Conservation (phyloP, 2,329 filamentous ascomycete species). For the Apiospora saccharicola region DNA sequence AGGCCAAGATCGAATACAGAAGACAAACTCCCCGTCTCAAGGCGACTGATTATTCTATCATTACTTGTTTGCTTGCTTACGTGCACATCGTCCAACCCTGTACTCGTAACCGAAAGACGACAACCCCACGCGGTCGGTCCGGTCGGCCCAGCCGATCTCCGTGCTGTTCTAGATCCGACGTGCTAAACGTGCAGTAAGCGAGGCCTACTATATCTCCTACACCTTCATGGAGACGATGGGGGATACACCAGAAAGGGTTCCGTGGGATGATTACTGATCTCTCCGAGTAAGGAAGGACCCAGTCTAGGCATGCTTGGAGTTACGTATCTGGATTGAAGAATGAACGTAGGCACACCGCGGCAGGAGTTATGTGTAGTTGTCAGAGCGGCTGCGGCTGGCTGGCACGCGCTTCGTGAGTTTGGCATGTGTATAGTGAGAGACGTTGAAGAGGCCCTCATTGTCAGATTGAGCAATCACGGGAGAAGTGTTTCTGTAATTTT, state of each 20-base stretch:
- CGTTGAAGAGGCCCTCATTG: neutral
- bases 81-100: neutral
- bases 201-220: neutral
- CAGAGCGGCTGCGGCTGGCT: too few relatives aligned
- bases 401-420: too few relatives aligned
- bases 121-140: neutral
- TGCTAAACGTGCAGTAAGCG: neutral
- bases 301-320: neutral
- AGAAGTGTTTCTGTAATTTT: neutral
- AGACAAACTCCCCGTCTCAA: neutral
- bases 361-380: neutral
- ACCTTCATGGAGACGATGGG: neutral
- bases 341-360: neutral
- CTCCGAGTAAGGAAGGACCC: neutral
- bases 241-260: neutral
- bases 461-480: neutral
- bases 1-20: neutral
- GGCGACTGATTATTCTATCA: neutral
- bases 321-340: neutral
- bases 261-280: neutral
- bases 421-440: too few relatives aligned
- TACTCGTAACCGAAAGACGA: neutral
- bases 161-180: neutral
- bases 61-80: neutral
- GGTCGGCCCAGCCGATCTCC: neutral